These are phyloP conservation scores for Saraca asoca DNA, from an alignment of 331 rosid genomes.

Conservation along the genomic window DNA sequence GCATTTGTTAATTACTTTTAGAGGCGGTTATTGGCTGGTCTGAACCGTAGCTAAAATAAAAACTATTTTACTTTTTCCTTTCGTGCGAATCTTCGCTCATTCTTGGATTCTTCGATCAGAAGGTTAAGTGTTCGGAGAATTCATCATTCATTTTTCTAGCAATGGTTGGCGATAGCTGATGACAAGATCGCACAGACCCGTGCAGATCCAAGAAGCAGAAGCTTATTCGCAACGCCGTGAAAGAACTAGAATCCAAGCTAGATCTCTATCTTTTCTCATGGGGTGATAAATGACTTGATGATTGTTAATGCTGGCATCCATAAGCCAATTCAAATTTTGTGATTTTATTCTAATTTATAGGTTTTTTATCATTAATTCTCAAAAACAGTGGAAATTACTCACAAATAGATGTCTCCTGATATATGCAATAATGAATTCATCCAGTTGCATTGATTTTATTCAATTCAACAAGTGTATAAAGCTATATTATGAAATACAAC, in stretches of 20 bases:
- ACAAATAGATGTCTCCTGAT: neutral
- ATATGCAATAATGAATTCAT: neutral
- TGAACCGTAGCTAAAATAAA: too few relatives aligned
- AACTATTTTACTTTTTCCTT: too few relatives aligned
- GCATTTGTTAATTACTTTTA: too few relatives aligned
- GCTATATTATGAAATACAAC: too few relatives aligned
- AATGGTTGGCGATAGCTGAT: conserved; percentile 59
- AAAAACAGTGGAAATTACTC: neutral
- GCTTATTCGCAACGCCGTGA: conserved; percentile 69
- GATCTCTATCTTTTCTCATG: conserved; percentile 81
- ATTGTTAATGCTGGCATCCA: conserved; percentile 77
- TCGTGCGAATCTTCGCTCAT: too few relatives aligned
- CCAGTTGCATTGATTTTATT: neutral
- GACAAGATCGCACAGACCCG: conserved; percentile 51
- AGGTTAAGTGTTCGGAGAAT: neutral
- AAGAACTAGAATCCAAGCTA: conserved; percentile 80
- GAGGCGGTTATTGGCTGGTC: too few relatives aligned
- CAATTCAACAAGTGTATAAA: too few relatives aligned
- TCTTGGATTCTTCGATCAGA: conserved; percentile 2
- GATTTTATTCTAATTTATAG: neutral
- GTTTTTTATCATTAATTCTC: neutral
- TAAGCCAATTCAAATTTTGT: conserved; percentile 41
- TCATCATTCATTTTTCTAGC: conserved; percentile 5
- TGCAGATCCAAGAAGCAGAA: conserved; percentile 65
- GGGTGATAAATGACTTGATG: conserved; percentile 88